Percentiles rank a stretch among this genome's conserved stretches.
phyloP scores from a whole-genome alignment of 306 rosid genomes.

The Erythrophleum fordii region DNA sequence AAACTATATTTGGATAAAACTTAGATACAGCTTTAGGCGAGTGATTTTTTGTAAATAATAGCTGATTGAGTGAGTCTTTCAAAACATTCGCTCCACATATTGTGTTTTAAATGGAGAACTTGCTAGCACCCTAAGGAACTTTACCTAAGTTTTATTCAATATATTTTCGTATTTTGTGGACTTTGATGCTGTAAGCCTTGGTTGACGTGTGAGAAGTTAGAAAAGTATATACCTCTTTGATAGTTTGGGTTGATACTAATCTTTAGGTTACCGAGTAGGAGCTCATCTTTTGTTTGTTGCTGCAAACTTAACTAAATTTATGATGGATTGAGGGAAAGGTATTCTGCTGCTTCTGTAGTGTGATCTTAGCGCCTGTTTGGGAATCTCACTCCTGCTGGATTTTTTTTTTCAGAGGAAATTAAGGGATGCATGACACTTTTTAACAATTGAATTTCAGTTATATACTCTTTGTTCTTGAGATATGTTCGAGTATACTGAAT shows the following conservation, averaged over 20 bases:
- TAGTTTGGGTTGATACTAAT: slow-evolving; percentile 2
- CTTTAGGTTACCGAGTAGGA: not conserved
- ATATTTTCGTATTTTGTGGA: not conserved
- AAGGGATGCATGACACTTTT: not conserved
- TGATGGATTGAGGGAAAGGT: not conserved
- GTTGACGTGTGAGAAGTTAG: slow-evolving; percentile 18
- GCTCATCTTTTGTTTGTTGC: slow-evolving; percentile 1
- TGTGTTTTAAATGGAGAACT: not conserved
- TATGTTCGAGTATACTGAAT: not conserved
- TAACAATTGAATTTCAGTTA: not conserved
- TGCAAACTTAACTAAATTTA: not conserved
- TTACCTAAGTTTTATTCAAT: not conserved
- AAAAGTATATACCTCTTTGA: slow-evolving; percentile 7
- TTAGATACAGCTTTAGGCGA: too few species aligned
- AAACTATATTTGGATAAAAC: not conserved
- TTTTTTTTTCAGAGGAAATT: not conserved
- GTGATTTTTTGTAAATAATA: too few species aligned
- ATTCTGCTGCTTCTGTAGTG: slow-evolving; percentile 1
- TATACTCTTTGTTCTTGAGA: slow-evolving; percentile 11
- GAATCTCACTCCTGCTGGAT: not conserved
- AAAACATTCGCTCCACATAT: too few species aligned
- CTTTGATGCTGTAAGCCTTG: slow-evolving; percentile 6
- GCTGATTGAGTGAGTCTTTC: too few species aligned
- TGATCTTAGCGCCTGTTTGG: slow-evolving; percentile 15
- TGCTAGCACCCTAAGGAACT: not conserved